A percentile compares a stretch with the other conserved stretches of the same genome.
Conservation (phyloP, 1,139 yeast species). For the Tardiomyces blankii region DNA sequence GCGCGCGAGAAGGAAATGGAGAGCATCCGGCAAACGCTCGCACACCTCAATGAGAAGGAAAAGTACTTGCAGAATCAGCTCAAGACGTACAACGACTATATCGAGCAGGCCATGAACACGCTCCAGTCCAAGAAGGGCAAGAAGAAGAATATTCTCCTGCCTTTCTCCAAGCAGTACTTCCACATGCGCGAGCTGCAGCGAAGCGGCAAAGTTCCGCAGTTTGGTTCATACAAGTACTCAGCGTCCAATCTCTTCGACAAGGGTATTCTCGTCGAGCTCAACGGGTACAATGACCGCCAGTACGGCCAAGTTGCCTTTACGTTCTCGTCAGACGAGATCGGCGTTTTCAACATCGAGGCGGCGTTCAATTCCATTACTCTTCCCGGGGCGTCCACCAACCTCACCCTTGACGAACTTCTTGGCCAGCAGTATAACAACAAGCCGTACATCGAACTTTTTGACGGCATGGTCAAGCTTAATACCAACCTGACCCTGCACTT, state of each 20-base stretch:
- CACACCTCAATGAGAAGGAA: conserved; percentile 52
- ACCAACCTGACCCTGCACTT: conserved; percentile 55
- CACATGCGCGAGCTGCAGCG: conserved; percentile 63
- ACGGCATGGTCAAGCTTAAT: conserved; percentile 55
- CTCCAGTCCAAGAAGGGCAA: conserved; percentile 42
- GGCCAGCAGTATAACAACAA: conserved; percentile 49
- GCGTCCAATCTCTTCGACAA: conserved; percentile 68
- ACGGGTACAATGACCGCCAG: conserved; percentile 35
- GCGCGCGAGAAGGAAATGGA: conserved; percentile 52
- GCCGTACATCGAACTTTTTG: conserved; percentile 42
- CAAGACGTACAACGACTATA: conserved; percentile 54
- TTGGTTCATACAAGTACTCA: conserved; percentile 76
- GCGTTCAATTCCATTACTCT: conserved; percentile 35
- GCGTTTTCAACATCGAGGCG: conserved; percentile 62
- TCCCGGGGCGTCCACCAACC: conserved; percentile 41
- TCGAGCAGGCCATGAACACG: conserved; percentile 53
- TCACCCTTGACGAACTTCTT: conserved; percentile 59
- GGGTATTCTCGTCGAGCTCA: conserved; percentile 51
- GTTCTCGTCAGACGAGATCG: conserved; percentile 66
- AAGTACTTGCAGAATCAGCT: conserved; percentile 49
- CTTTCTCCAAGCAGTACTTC: conserved; percentile 71
- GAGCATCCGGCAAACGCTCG: conserved; percentile 48
- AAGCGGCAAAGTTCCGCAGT: conserved; percentile 47
- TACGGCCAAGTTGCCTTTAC: conserved; percentile 63
- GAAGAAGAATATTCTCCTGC: conserved; percentile 43